A percentile compares a stretch with the other conserved stretches of the same genome.
phyloP scores from a whole-genome alignment of 2,329 filamentous ascomycete species.

The Neonectria faginata region DNA sequence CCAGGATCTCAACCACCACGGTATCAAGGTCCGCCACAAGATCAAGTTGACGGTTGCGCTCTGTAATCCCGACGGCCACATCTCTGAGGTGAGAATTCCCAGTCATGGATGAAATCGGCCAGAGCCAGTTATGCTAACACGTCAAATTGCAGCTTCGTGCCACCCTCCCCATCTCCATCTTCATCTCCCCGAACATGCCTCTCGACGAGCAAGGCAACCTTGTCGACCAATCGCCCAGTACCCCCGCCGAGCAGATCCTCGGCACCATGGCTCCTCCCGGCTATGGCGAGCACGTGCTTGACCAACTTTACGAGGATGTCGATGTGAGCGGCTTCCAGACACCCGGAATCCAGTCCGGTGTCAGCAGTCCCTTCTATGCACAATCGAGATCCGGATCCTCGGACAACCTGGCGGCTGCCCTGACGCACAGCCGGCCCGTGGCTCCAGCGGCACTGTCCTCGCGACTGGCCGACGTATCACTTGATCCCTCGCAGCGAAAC shows the following conservation, averaged over 20 bases:
- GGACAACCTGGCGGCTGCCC: slow-evolving; percentile 78
- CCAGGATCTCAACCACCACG: slow-evolving; percentile 88
- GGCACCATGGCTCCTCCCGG: slow-evolving; percentile 84
- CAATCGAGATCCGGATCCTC: slow-evolving; percentile 80
- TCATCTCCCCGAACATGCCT: slow-evolving; percentile 93
- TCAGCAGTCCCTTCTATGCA: slow-evolving; percentile 82
- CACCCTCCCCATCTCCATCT: slow-evolving; percentile 89
- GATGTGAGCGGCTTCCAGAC: slow-evolving; percentile 86
- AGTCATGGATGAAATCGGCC: background rate
- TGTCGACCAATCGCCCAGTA: slow-evolving; percentile 67
- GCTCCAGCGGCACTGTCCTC: slow-evolving; percentile 69
- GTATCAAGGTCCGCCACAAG: slow-evolving; percentile 93
- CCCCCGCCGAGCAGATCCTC: slow-evolving; percentile 62
- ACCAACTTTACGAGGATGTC: slow-evolving; percentile 90
- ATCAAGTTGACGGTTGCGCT: slow-evolving; percentile 91
- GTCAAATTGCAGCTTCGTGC: slow-evolving; percentile 74
- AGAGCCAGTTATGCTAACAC: slow-evolving; percentile 22
- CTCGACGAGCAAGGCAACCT: slow-evolving; percentile 90
- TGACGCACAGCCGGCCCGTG: slow-evolving; percentile 48
- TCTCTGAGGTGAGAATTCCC: slow-evolving; percentile 76
- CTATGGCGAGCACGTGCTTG: slow-evolving; percentile 90
- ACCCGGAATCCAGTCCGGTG: slow-evolving; percentile 75
- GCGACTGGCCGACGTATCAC: slow-evolving; percentile 76
- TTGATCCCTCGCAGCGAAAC: slow-evolving; percentile 60
- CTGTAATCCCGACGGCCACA: slow-evolving; percentile 93